These are phyloP conservation scores for Penicillium lagena DNA, from an alignment of 495 filamentous ascomycete species.

Conservation along the genomic window DNA sequence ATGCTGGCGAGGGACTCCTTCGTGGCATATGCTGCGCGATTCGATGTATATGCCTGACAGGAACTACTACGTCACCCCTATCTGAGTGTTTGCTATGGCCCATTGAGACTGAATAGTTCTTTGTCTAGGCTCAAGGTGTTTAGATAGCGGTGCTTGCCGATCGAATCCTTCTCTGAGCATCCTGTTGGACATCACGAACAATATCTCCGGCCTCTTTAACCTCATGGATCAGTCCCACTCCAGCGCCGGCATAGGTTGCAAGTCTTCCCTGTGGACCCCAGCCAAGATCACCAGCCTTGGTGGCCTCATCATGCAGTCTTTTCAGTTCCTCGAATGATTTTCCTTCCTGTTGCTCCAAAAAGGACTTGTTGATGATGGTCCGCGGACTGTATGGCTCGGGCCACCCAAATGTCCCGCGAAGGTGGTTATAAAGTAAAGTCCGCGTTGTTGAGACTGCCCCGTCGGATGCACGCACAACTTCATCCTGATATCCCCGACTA, in stretches of 20 bases:
- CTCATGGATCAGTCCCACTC: conserved; percentile 43
- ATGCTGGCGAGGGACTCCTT: too few relatives aligned
- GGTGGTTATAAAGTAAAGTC: conserved; percentile 63
- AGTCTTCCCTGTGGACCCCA: conserved; percentile 60
- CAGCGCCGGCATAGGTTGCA: conserved; percentile 63
- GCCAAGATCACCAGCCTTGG: conserved; percentile 47
- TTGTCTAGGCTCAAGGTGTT: too few relatives aligned
- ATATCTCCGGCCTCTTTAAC: conserved; percentile 38
- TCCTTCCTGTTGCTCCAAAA: conserved; percentile 50
- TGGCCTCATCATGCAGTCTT: conserved; percentile 49
- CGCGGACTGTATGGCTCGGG: conserved; percentile 57
- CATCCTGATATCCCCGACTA: conserved; percentile 50
- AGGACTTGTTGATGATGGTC: conserved; percentile 56
- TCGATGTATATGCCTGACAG: too few relatives aligned
- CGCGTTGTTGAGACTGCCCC: conserved; percentile 58
- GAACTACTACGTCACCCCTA: too few relatives aligned
- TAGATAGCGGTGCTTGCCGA: too few relatives aligned
- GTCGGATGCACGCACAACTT: conserved; percentile 53
- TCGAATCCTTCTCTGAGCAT: background rate
- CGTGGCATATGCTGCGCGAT: too few relatives aligned
- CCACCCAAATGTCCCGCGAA: conserved; percentile 66
- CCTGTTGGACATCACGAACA: conserved; percentile 15
- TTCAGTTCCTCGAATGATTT: conserved; percentile 52
- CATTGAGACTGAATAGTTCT: too few relatives aligned
- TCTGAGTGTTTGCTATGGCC: too few relatives aligned